Percentiles rank a stretch among this genome's conserved stretches.
Conservation (phyloP, 106 monocot genomes). For the Dendrobium catenatum region DNA sequence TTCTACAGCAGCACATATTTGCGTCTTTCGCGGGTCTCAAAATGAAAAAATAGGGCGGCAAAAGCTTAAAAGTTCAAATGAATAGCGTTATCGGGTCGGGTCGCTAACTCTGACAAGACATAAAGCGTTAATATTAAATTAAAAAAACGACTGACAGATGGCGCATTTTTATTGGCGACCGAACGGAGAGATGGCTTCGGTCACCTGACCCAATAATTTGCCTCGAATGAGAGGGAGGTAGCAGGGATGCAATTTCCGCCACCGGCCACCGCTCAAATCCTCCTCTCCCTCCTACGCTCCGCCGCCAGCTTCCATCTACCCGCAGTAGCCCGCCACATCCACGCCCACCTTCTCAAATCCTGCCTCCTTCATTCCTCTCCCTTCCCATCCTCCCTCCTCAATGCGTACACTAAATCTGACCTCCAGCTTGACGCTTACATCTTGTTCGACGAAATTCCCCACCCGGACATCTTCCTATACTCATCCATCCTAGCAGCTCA, state of each 20-base stretch:
- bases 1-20: too few species aligned
- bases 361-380: conserved; percentile 23
- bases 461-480: conserved; percentile 31
- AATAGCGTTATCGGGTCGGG: too few species aligned
- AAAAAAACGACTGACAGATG: too few species aligned
- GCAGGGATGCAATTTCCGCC: background rate
- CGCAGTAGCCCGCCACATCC: conserved; percentile 21
- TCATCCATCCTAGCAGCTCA: conserved; percentile 47
- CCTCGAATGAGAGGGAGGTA: too few species aligned
- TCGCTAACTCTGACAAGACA: too few species aligned
- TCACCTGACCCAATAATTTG: too few species aligned
- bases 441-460: conserved; percentile 59
- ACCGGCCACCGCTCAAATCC: background rate
- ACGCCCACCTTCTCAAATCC: conserved; percentile 52
- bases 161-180: too few species aligned
- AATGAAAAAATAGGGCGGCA: too few species aligned
- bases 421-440: conserved; percentile 26
- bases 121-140: too few species aligned
- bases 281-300: conserved; percentile 2
- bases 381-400: conserved; percentile 35
- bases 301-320: background rate
- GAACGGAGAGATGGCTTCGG: too few species aligned
- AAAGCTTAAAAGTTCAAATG: too few species aligned
- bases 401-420: conserved; percentile 35
- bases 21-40: too few species aligned